A percentile compares a stretch with the other conserved stretches of the same genome.
Conservation (phyloP, 768 basidiomycete species). For the Termitomyces sp. region DNA sequence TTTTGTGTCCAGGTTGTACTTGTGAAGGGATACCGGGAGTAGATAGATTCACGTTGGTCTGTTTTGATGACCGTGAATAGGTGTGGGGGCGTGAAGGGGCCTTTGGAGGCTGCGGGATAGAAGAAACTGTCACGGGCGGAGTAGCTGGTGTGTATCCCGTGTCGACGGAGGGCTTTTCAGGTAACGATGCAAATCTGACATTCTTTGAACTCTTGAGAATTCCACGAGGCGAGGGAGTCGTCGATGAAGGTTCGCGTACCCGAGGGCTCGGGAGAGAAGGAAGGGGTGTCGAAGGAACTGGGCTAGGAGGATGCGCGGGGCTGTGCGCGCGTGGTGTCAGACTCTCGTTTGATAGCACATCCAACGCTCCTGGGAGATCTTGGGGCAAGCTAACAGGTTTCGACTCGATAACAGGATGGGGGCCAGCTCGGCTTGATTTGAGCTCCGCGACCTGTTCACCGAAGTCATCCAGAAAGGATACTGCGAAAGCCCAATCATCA, state of each 20-base stretch:
- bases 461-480: slow-evolving; percentile 18
- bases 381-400: not conserved
- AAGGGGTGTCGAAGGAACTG: slow-evolving; percentile 11
- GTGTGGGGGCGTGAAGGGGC: slow-evolving; percentile 5
- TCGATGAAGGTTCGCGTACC: slow-evolving; percentile 1
- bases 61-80: slow-evolving; percentile 9
- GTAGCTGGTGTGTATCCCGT: not conserved
- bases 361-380: not conserved
- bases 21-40: not conserved
- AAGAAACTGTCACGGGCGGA: not conserved
- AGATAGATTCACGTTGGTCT: not conserved
- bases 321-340: slow-evolving; percentile 5
- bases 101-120: not conserved
- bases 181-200: slow-evolving; percentile 37
- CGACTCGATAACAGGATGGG: not conserved
- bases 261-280: slow-evolving; percentile 14
- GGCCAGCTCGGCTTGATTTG: not conserved
- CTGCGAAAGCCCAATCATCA: slow-evolving; percentile 35
- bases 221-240: slow-evolving; percentile 21
- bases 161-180: slow-evolving; percentile 10
- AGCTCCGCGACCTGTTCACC: not conserved
- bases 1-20: not conserved
- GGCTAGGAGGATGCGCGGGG: slow-evolving; percentile 5
- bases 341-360: not conserved
- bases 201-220: slow-evolving; percentile 35